Percentiles rank a stretch among this genome's conserved stretches.
These are phyloP conservation scores for Fragilariopsis cylindrus DNA, from an alignment of 108 stramenopile genomes.

Conservation along the genomic window DNA sequence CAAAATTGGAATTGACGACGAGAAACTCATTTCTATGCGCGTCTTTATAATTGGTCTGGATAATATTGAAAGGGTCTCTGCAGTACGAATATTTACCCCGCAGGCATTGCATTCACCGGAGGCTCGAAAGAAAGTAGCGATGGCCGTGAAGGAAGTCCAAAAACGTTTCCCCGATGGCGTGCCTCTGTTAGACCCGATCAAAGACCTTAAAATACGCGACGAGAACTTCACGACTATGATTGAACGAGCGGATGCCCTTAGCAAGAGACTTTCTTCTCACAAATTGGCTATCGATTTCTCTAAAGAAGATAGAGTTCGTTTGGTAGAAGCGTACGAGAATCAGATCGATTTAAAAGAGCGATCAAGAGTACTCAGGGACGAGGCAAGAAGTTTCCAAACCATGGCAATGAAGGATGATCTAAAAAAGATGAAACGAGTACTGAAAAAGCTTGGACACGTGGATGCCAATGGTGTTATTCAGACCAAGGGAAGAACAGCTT, in stretches of 20 bases:
- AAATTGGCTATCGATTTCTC: conserved; percentile 45
- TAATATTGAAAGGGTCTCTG: conserved; percentile 78
- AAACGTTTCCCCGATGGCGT: conserved; percentile 82
- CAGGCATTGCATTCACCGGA: conserved; percentile 60
- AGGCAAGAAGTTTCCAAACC: conserved; percentile 77
- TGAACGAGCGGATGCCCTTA: conserved; percentile 71
- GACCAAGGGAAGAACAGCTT: conserved; percentile 97
- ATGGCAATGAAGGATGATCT: conserved; percentile 96
- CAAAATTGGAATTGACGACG: conserved; percentile 43
- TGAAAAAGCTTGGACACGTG: conserved; percentile 94
- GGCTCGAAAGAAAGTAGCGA: conserved; percentile 62
- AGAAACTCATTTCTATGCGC: conserved; percentile 65
- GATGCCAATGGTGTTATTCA: conserved; percentile 93
- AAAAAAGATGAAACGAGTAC: conserved; percentile 93
- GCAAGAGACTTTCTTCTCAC: conserved; percentile 59
- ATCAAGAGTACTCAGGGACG: conserved; percentile 66
- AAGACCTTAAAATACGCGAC: conserved; percentile 85
- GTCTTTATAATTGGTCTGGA: conserved; percentile 79
- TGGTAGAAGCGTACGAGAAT: conserved; percentile 66
- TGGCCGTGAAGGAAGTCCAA: conserved; percentile 75
- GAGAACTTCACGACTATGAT: conserved; percentile 77
- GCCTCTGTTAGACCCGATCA: conserved; percentile 90
- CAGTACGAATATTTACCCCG: conserved; percentile 81
- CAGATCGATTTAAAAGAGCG: conserved; percentile 69
- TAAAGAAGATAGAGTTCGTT: conserved; percentile 51